A percentile compares a stretch with the other conserved stretches of the same genome.
These are phyloP conservation scores for Histomonas meleagridis DNA, from an alignment of 208 protist genomes.

Conservation along the genomic window DNA sequence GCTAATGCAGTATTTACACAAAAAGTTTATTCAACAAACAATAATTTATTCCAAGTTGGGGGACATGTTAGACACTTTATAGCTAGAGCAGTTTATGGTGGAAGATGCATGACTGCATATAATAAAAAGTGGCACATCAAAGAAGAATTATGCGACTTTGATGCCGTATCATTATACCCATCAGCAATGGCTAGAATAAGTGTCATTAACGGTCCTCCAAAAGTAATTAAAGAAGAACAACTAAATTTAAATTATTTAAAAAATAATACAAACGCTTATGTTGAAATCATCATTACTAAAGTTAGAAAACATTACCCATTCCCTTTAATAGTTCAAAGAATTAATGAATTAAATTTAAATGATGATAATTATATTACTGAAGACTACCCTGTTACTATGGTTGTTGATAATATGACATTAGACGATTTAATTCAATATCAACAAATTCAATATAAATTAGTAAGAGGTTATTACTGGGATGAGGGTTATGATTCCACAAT, in stretches of 20 bases:
- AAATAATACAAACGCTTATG: too few relatives aligned
- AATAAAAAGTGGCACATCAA: background rate
- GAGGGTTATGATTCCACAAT: background rate
- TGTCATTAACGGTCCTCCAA: background rate
- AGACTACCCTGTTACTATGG: background rate
- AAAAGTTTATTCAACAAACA: background rate
- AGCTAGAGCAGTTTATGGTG: background rate
- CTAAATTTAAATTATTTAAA: too few relatives aligned
- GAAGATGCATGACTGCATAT: background rate
- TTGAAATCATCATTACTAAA: background rate
- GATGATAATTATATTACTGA: too few relatives aligned
- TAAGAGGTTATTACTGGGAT: constrained; percentile 7
- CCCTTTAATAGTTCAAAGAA: background rate
- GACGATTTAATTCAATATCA: background rate
- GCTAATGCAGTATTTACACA: constrained; percentile 4
- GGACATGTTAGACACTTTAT: background rate
- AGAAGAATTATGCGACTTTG: background rate
- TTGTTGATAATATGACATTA: background rate
- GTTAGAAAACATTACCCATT: constrained; percentile 2
- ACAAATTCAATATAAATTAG: background rate
- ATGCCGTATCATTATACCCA: background rate
- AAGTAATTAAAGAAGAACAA: background rate
- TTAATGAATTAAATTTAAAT: background rate
- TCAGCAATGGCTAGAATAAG: background rate
- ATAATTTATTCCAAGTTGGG: background rate